Conservation (phyloP, 306 rosid species). For the Echinosophora koreensis region DNA sequence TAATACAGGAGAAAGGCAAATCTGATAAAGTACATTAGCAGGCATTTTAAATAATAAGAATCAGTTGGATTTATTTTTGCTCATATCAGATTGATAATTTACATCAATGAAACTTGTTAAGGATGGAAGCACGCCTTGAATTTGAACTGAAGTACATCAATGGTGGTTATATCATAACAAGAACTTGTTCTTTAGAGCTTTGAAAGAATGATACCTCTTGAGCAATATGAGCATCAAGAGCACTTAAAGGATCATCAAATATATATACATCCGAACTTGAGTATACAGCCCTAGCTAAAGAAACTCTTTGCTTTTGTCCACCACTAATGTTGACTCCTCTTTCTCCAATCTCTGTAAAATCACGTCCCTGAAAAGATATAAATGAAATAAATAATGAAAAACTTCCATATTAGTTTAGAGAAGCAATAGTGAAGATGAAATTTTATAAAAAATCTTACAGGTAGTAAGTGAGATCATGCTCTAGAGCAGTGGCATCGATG, state of each 20-base stretch:
- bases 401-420: neutral
- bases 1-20: slow-evolving; percentile 18
- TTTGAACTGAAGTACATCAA: neutral
- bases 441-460: slow-evolving; percentile 60
- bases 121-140: slow-evolving; percentile 6
- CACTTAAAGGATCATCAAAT: slow-evolving; percentile 96
- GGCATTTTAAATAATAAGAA: slow-evolving; percentile 20
- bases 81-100: slow-evolving; percentile 13
- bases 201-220: slow-evolving; percentile 65
- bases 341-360: slow-evolving; percentile 94
- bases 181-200: slow-evolving; percentile 13
- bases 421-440: slow-evolving; percentile 30
- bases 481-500: slow-evolving; percentile 69
- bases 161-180: slow-evolving; percentile 28
- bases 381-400: slow-evolving; percentile 4
- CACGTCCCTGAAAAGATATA: slow-evolving; percentile 65
- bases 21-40: neutral
- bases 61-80: neutral
- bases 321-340: slow-evolving; percentile 96
- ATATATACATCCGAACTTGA: slow-evolving; percentile 82
- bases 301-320: slow-evolving; percentile 95
- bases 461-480: slow-evolving; percentile 80
- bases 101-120: slow-evolving; percentile 6
- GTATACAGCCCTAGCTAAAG: slow-evolving; percentile 91
- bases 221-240: slow-evolving; percentile 90